These are phyloP conservation scores for Lepidium didymum DNA, from an alignment of 345 rosid genomes.

Conservation along the genomic window DNA sequence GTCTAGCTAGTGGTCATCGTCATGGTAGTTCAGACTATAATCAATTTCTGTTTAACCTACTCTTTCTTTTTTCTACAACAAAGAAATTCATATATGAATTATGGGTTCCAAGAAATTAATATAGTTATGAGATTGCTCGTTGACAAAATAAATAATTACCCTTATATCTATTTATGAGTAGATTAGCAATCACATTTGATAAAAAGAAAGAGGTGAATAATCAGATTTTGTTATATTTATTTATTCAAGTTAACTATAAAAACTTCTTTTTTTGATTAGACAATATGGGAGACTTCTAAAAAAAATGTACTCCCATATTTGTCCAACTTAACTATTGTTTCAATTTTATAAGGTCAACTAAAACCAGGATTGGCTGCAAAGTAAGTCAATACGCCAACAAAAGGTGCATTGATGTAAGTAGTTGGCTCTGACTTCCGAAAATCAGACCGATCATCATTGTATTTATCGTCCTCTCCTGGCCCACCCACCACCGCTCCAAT, in stretches of 20 bases:
- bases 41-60: background rate
- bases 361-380: slow-evolving; percentile 69
- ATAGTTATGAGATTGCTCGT: background rate
- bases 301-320: background rate
- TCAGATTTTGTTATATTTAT: slow-evolving; percentile 16
- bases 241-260: slow-evolving; percentile 1
- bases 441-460: slow-evolving; percentile 59
- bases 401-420: slow-evolving; percentile 92
- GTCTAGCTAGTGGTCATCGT: background rate
- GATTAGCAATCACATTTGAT: background rate
- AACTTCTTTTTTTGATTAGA: slow-evolving; percentile 35
- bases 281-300: slow-evolving; percentile 45
- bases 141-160: background rate
- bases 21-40: background rate
- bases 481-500: slow-evolving; percentile 92
- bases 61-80: background rate
- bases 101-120: background rate
- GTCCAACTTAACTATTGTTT: background rate
- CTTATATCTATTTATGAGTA: background rate
- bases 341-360: background rate
- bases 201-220: background rate
- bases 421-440: slow-evolving; percentile 86
- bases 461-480: slow-evolving; percentile 65
- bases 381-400: slow-evolving; percentile 88
- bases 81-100: background rate